Conservation (phyloP, 495 filamentous ascomycete genomes). For the Neurospora hispaniola region DNA sequence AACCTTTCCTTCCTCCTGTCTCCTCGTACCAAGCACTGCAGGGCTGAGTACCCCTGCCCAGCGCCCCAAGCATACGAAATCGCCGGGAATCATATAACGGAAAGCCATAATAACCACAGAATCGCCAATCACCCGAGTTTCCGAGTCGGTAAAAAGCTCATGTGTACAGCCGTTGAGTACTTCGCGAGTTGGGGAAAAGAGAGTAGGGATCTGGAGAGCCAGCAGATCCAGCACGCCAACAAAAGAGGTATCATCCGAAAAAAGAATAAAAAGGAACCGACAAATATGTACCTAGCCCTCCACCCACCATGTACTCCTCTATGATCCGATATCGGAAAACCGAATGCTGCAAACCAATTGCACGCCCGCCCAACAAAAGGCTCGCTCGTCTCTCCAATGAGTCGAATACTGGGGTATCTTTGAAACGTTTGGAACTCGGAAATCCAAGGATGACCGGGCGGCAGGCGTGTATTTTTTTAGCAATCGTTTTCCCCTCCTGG, state of each 20-base stretch:
- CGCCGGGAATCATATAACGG: neutral
- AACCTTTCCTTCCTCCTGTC: neutral
- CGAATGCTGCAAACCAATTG: constrained; percentile 11
- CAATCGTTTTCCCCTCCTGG: neutral
- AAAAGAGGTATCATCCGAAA: constrained; percentile 12
- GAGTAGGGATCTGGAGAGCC: neutral
- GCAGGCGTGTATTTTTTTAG: neutral
- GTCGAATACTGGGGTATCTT: constrained; percentile 13
- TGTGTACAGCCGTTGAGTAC: neutral
- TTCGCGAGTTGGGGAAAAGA: neutral
- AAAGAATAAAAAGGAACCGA: neutral
- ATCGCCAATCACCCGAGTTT: neutral
- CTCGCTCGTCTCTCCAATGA: constrained; percentile 14
- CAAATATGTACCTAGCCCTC: neutral
- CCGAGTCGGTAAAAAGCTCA: neutral
- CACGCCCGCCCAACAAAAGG: constrained; percentile 11
- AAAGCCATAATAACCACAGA: neutral
- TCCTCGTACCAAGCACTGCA: neutral
- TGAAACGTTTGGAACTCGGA: constrained; percentile 12
- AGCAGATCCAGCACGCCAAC: neutral
- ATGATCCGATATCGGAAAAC: constrained; percentile 9
- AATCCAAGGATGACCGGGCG: constrained; percentile 6
- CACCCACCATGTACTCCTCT: constrained; percentile 20
- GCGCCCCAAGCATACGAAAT: neutral
- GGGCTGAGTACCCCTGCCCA: neutral